Base-by-base conservation (phyloP, 805 yeast genomes). In the Metschnikowia matae region DNA sequence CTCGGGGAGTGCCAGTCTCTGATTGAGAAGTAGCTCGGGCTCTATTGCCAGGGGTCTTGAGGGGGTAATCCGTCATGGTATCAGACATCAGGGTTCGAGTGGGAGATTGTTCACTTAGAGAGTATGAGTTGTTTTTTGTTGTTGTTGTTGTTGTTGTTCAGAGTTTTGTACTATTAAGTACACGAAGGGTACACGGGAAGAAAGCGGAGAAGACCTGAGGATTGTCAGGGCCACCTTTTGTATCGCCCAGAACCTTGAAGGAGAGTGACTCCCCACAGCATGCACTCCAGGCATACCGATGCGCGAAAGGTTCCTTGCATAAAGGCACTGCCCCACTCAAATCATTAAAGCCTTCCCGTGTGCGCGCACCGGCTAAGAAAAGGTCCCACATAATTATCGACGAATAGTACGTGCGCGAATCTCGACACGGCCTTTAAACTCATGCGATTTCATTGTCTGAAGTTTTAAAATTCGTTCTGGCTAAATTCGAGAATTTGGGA, bases 21-120 rank as follows among this genome's bases (percentile, higher is more conserved):
- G 52, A 40, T n/a, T 49, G 44, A 2, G 55, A 49, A 7, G 21
- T 38, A 17, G 50, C 48, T 18, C 52, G 43, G 14, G 45, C 33
- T 36, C 54, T 45, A 18, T 42, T 43, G 4, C 38, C 38, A 14
- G 45, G 45, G 20, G 45, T 31, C n/a, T 42, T 42, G 29, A 34
- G 7, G 8, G 45, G 38, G 18, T 42, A 42, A 14, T 42, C 26
- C 31, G 31, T 13, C 6, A n/a, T 33, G 29, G 45, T 42, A 14
- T 42, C 38, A 4, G 45, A 10, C 45, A 42, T 42, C 31, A 6
- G 41, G 23, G 18, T 13, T 39, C 8, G 15, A 7, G 14, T 5
- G 14, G n/a, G 10, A 8, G 18, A 39, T 21, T 8, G 17, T 31
- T 39, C 8, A 8, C 31, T 8, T n/a, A n/a, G 3, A 14, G 23